phyloP scores from a whole-genome alignment of 345 rosid species.

The Pugionium cornutum region DNA sequence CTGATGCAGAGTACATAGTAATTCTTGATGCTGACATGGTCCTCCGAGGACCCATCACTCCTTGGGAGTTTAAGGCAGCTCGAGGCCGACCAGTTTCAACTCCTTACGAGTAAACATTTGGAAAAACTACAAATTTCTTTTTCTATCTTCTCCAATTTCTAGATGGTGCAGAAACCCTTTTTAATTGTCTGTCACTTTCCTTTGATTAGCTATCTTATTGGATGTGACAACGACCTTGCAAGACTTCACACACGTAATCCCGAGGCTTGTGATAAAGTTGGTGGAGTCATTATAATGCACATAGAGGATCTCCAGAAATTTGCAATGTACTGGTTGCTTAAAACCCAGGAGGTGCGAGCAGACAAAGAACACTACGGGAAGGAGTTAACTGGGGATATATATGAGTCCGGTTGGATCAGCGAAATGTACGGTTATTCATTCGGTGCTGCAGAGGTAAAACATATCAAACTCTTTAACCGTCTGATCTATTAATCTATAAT shows the following conservation, averaged over 20 bases:
- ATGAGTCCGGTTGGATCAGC: constrained; percentile 93
- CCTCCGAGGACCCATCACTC: constrained; percentile 92
- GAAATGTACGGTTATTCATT: constrained; percentile 99
- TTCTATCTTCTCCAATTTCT: not conserved
- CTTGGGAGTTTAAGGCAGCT: constrained; percentile 94
- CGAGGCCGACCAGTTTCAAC: constrained; percentile 96
- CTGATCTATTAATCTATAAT: not conserved
- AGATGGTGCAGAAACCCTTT: not conserved
- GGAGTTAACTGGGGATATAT: constrained; percentile 91
- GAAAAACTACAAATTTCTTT: not conserved
- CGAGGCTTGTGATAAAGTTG: constrained; percentile 94
- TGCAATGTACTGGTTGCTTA: constrained; percentile 90
- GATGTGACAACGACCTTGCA: constrained; percentile 94
- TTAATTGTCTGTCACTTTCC: not conserved
- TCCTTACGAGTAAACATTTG: constrained; percentile 79
- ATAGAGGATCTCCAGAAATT: constrained; percentile 89
- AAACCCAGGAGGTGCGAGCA: constrained; percentile 95
- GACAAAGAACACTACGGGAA: constrained; percentile 90
- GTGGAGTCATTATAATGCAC: constrained; percentile 97
- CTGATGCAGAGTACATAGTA: constrained; percentile 89
- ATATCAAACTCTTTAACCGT: not conserved
- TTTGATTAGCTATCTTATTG: constrained; percentile 78
- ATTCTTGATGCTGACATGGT: constrained; percentile 99
- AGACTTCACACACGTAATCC: constrained; percentile 91
- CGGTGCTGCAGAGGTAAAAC: constrained; percentile 94